Evolutionary conservation across 805 yeast species (phyloP), one percentile per base, ranked within the genome.

Genomic region (Teunomyces cretensis): DNA sequence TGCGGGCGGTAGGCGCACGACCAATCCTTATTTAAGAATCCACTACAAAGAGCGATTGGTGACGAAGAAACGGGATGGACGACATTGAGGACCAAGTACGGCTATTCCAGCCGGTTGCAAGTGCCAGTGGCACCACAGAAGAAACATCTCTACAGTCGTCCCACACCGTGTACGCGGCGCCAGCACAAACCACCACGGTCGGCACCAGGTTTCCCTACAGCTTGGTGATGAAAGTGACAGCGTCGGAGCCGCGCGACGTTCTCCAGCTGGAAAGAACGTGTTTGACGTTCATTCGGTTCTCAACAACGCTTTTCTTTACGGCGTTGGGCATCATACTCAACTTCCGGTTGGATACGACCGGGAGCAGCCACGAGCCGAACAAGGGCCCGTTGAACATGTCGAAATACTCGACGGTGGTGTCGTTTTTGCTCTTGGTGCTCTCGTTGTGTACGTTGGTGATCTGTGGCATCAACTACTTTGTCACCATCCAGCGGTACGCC

Each of bases 211-310:
- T 57, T 30, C 64, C 63, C 2, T 55, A 56, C 41, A 49, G 50
- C 19, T 47, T 67, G 15, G 52, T 67, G 8, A 50, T 72, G 39
- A 60, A 62, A 27, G 68, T 74, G 33, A 57, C 65, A 13, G 62
- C 72, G 2, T 70, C 77, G 2, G 83, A 79, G 53, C 82, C 83
- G 1, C 60, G 84, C 33, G 84, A 79, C 55, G 74, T 75, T 7
- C 58, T 78, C 13, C 80, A 78, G 66, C 70, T 74, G 44, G 84
- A 79, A 52, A 58, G 83, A 30, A 79, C 83, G 1, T 71, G 78
- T 14, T 58, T 79, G 12, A 64, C 78, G 24, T 78, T 79, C 64
- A 56, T 77, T 35, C 62, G 78, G 42, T 75, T 78, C 51, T 58
- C 79, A 2, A 56, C 71, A 4, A 66, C 79, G 9, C 57, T 78